A percentile compares a stretch with the other conserved stretches of the same genome.
Conservation (phyloP, 2,329 filamentous ascomycete species). For the Neonectria ditissima region DNA sequence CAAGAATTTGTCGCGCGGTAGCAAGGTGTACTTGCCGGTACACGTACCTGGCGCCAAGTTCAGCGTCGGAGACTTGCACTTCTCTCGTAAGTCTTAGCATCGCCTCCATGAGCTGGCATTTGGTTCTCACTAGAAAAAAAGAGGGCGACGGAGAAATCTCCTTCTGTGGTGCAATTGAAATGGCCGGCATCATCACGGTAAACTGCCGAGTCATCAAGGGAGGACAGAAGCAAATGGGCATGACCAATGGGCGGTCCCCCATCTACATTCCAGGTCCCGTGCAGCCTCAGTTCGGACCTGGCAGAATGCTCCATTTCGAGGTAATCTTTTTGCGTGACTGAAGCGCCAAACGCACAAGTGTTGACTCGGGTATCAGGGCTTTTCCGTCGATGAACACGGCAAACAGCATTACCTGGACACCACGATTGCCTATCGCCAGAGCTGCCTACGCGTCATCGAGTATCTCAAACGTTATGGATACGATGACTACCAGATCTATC, state of each 20-base stretch:
- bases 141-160: constrained; percentile 92
- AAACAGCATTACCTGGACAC: constrained; percentile 92
- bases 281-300: constrained; percentile 87
- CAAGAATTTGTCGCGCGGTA: constrained; percentile 84
- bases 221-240: constrained; percentile 77
- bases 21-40: constrained; percentile 87
- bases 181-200: constrained; percentile 91
- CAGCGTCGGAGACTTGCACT: constrained; percentile 89
- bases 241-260: constrained; percentile 73
- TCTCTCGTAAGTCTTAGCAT: constrained; percentile 64
- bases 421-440: constrained; percentile 87
- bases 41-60: constrained; percentile 91
- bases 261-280: constrained; percentile 90
- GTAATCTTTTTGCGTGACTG: constrained; percentile 47
- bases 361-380: constrained; percentile 57
- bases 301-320: constrained; percentile 66
- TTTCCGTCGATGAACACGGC: constrained; percentile 87
- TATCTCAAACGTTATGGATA: constrained; percentile 59
- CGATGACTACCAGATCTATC: constrained; percentile 82
- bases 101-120: background rate
- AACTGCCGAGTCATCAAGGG: constrained; percentile 90
- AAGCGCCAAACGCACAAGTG: background rate
- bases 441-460: constrained; percentile 67
- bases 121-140: constrained; percentile 34
- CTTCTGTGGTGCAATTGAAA: constrained; percentile 92